Evolutionary conservation across 768 basidiomycete genomes (phyloP).

Genomic region (Dioszegia crocea): DNA sequence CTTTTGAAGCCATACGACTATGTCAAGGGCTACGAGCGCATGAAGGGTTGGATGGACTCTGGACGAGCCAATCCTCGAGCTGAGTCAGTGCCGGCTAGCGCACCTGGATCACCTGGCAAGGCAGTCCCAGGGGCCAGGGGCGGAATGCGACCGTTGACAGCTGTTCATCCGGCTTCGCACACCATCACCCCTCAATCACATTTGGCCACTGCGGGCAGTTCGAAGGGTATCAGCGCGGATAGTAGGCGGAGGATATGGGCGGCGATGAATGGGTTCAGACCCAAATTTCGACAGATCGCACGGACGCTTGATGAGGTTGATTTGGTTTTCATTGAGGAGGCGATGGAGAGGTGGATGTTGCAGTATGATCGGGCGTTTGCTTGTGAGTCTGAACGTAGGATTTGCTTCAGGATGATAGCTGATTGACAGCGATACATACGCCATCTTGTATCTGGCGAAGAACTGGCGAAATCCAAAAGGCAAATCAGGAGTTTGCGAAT

Average conservation of each 20-base stretch:
- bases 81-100: slow-evolving; percentile 25
- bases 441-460: slow-evolving; percentile 94
- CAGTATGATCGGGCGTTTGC: slow-evolving; percentile 78
- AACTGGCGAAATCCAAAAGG: slow-evolving; percentile 98
- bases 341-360: slow-evolving; percentile 87
- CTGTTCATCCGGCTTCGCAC: neutral
- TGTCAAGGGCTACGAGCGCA: slow-evolving; percentile 85
- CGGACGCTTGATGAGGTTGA: slow-evolving; percentile 55
- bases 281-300: slow-evolving; percentile 52
- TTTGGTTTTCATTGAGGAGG: slow-evolving; percentile 95
- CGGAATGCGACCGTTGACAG: neutral
- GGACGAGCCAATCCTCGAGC: slow-evolving; percentile 39
- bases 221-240: slow-evolving; percentile 50
- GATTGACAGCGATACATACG: slow-evolving; percentile 73
- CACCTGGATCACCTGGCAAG: slow-evolving; percentile 6
- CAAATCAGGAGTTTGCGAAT: slow-evolving; percentile 90
- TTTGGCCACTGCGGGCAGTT: neutral
- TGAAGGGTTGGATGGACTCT: slow-evolving; percentile 87
- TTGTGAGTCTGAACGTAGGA: slow-evolving; percentile 36
- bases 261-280: slow-evolving; percentile 58
- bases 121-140: neutral
- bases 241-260: slow-evolving; percentile 88
- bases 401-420: neutral
- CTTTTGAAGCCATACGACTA: slow-evolving; percentile 93
- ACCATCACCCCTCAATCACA: slow-evolving; percentile 1